Percentiles rank a stretch among this genome's conserved stretches.
phyloP scores from a whole-genome alignment of 805 yeast species.

The Spathaspora gorwiae region DNA sequence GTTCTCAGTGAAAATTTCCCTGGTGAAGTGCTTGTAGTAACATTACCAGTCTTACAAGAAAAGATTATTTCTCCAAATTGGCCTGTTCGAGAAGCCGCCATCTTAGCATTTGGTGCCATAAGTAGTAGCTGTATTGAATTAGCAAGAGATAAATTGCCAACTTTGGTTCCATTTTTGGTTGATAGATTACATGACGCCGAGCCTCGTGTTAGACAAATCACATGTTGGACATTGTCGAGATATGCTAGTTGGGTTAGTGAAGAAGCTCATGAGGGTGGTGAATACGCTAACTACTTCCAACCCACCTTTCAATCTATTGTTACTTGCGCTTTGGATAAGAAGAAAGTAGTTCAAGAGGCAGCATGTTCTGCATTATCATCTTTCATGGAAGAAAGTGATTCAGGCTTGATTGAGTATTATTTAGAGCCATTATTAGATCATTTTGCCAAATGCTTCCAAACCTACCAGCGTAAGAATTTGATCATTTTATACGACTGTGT shows the following conservation, averaged over 20 bases:
- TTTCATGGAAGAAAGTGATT: conserved; percentile 73
- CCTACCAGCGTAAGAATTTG: conserved; percentile 79
- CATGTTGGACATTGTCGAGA: conserved; percentile 94
- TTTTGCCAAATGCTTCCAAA: conserved; percentile 67
- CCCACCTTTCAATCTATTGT: conserved; percentile 79
- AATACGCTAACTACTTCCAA: conserved; percentile 60
- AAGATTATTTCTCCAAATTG: conserved; percentile 68
- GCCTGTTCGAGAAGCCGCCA: conserved; percentile 91
- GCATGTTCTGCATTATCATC: conserved; percentile 85
- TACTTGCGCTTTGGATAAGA: conserved; percentile 69
- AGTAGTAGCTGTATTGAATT: conserved; percentile 81
- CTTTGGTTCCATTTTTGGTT: conserved; percentile 78
- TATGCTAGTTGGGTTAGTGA: conserved; percentile 77
- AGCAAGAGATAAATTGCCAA: conserved; percentile 69
- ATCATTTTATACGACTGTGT: conserved; percentile 84
- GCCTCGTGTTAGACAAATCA: conserved; percentile 84
- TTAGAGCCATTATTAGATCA: conserved; percentile 64
- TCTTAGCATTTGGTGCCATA: conserved; percentile 91
- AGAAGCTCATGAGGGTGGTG: conserved; percentile 59
- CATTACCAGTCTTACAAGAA: conserved; percentile 73
- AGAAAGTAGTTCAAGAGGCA: conserved; percentile 92
- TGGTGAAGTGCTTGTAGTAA: conserved; percentile 55
- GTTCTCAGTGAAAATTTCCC: conserved; percentile 68
- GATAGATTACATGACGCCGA: conserved; percentile 71
- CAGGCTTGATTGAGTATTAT: conserved; percentile 56